Conservation (phyloP, 2,329 filamentous ascomycete species). For the Fusarium circinatum region DNA sequence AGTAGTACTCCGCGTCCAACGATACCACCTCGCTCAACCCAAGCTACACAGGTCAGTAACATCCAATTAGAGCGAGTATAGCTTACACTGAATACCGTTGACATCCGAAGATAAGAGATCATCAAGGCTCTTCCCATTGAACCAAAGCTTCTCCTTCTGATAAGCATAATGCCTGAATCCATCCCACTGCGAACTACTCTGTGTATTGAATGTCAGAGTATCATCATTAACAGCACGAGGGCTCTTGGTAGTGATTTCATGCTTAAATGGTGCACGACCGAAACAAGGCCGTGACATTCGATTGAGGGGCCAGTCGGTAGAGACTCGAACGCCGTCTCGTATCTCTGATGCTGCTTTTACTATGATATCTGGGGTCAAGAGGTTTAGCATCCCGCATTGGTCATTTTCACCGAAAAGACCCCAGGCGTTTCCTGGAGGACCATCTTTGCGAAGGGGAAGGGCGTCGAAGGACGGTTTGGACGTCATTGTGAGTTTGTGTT, state of each 20-base stretch:
- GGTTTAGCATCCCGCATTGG: constrained; percentile 64
- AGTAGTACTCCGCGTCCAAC: constrained; percentile 62
- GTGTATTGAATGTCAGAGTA: constrained; percentile 49
- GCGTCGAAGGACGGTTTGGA: constrained; percentile 51
- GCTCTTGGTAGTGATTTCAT: constrained; percentile 42
- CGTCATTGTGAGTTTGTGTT: neutral
- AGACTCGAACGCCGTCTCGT: constrained; percentile 45
- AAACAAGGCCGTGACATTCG: constrained; percentile 50
- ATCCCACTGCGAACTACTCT: constrained; percentile 54
- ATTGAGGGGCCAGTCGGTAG: constrained; percentile 49
- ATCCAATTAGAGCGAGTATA: accelerated
- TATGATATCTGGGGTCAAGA: constrained; percentile 54
- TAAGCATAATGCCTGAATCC: constrained; percentile 53
- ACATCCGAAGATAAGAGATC: constrained; percentile 52
- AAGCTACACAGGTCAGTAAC: neutral
- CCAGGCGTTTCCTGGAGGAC: constrained; percentile 65
- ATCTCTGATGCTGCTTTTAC: constrained; percentile 46
- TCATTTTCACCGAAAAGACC: constrained; percentile 63
- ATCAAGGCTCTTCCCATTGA: constrained; percentile 52
- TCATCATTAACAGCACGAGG: constrained; percentile 49
- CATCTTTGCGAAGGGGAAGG: constrained; percentile 60
- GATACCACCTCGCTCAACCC: constrained; percentile 52
- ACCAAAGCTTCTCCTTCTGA: constrained; percentile 50
- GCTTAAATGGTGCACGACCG: constrained; percentile 44
- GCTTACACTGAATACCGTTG: constrained; percentile 46